A percentile compares a stretch with the other conserved stretches of the same genome.
phyloP scores from a whole-genome alignment of 2,329 filamentous ascomycete species.

The Juglanconis juglandina region DNA sequence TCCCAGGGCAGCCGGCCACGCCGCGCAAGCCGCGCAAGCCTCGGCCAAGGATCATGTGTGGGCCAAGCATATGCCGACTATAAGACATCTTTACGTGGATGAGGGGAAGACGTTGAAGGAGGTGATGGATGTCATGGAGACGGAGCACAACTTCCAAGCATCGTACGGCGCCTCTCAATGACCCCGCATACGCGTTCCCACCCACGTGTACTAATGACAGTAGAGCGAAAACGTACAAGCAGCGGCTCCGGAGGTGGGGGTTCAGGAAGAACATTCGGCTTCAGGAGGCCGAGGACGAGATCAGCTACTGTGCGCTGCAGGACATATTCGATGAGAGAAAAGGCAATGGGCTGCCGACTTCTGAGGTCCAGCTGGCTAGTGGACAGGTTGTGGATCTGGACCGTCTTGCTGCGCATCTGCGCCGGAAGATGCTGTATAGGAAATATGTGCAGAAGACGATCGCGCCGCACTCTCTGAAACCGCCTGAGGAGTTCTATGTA shows the following conservation, averaged over 20 bases:
- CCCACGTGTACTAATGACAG: background rate
- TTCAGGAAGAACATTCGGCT: constrained; percentile 11
- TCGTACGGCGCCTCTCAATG: constrained; percentile 5
- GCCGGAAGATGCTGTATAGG: background rate
- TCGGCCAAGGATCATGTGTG: background rate
- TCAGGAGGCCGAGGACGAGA: background rate
- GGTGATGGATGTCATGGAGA: constrained; percentile 13
- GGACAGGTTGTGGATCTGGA: constrained; percentile 9
- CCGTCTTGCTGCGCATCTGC: constrained; percentile 1
- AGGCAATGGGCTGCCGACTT: too few species aligned
- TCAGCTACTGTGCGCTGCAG: background rate
- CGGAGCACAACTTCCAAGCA: constrained; percentile 9
- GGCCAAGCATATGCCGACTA: constrained; percentile 12
- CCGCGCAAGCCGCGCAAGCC: background rate
- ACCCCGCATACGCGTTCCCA: background rate
- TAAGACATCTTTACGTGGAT: constrained; percentile 15
- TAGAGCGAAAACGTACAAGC: constrained; percentile 13
- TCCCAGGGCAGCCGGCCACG: background rate
- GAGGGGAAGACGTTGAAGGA: constrained; percentile 15
- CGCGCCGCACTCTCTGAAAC: background rate
- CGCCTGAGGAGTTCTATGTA: constrained; percentile 9
- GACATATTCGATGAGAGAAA: background rate
- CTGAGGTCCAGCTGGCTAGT: background rate
- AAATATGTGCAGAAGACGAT: background rate
- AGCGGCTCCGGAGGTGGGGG: background rate